A percentile compares a stretch with the other conserved stretches of the same genome.
phyloP scores from a whole-genome alignment of 495 filamentous ascomycete species.

The Lasiosphaeria hispida region DNA sequence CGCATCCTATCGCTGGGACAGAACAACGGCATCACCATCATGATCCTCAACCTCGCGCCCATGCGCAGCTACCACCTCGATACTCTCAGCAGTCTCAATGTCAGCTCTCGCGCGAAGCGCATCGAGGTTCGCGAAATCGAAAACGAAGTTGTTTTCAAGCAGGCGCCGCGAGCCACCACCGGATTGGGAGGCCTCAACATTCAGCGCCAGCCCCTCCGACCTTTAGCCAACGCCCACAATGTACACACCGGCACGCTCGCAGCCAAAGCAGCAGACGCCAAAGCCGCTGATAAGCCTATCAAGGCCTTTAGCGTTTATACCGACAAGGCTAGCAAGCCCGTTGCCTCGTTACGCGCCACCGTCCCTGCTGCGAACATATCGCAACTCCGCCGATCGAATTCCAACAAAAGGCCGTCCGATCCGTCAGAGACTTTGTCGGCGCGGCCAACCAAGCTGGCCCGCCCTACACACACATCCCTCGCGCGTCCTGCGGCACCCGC shows the following conservation, averaged over 20 bases:
- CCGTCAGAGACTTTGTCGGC: slow-evolving; percentile 25
- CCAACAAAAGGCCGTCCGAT: slow-evolving; percentile 47
- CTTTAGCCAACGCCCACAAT: slow-evolving; percentile 66
- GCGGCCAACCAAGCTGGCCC: slow-evolving; percentile 43
- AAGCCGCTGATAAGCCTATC: slow-evolving; percentile 63
- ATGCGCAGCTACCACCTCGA: slow-evolving; percentile 87
- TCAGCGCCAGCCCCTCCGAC: slow-evolving; percentile 71
- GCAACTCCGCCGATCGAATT: slow-evolving; percentile 34
- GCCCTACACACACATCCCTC: slow-evolving; percentile 35
- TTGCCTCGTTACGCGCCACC: slow-evolving; percentile 21
- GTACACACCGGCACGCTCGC: slow-evolving; percentile 45
- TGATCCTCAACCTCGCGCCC: slow-evolving; percentile 94
- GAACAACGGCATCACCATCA: slow-evolving; percentile 91
- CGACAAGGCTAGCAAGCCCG: slow-evolving; percentile 56
- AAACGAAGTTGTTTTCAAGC: slow-evolving; percentile 83
- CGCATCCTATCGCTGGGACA: slow-evolving; percentile 89
- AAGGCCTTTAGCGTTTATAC: slow-evolving; percentile 83
- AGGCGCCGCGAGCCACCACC: slow-evolving; percentile 56
- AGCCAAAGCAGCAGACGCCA: slow-evolving; percentile 42
- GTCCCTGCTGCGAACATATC: slow-evolving; percentile 33
- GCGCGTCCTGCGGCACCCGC: slow-evolving; percentile 32
- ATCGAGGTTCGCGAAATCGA: slow-evolving; percentile 94
- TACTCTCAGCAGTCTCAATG: slow-evolving; percentile 89
- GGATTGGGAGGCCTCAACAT: slow-evolving; percentile 44
- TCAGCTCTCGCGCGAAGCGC: slow-evolving; percentile 93